phyloP scores from a whole-genome alignment of 208 protist genomes.

The Trichomonas tenax region DNA sequence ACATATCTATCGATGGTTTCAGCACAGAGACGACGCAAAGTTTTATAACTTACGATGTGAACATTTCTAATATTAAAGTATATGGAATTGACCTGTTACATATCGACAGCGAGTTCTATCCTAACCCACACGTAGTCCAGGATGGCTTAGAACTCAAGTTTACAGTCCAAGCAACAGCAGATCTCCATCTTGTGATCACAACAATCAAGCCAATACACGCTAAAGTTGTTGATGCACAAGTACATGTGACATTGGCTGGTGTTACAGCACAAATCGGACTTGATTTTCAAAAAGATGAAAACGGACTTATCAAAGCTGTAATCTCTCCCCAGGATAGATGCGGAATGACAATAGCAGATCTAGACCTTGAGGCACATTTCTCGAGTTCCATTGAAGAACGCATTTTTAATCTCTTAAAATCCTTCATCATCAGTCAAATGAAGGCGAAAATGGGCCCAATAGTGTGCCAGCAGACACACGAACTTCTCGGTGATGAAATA shows the following conservation, averaged over 20 bases:
- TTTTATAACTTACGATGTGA: neutral
- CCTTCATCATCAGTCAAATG: neutral
- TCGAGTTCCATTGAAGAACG: neutral
- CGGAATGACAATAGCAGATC: neutral
- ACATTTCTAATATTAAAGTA: neutral
- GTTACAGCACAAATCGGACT: neutral
- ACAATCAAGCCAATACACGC: no score
- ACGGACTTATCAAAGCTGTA: neutral
- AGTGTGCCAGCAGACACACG: neutral
- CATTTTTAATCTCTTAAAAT: neutral
- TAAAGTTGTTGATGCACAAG: neutral
- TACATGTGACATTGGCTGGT: neutral
- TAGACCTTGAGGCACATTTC: neutral
- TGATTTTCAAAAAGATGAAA: neutral
- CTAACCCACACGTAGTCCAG: neutral
- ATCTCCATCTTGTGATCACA: neutral
- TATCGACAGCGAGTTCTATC: neutral
- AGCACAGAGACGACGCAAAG: neutral
- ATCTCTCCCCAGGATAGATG: neutral
- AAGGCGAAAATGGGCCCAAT: neutral
- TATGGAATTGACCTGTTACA: neutral
- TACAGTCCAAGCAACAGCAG: neutral
- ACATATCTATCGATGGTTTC: neutral
- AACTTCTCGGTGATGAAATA: neutral
- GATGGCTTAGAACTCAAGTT: neutral